A percentile compares a stretch with the other conserved stretches of the same genome.
These are phyloP conservation scores for Globisporangium emineosum DNA, from an alignment of 352 stramenopile species.

Conservation along the genomic window DNA sequence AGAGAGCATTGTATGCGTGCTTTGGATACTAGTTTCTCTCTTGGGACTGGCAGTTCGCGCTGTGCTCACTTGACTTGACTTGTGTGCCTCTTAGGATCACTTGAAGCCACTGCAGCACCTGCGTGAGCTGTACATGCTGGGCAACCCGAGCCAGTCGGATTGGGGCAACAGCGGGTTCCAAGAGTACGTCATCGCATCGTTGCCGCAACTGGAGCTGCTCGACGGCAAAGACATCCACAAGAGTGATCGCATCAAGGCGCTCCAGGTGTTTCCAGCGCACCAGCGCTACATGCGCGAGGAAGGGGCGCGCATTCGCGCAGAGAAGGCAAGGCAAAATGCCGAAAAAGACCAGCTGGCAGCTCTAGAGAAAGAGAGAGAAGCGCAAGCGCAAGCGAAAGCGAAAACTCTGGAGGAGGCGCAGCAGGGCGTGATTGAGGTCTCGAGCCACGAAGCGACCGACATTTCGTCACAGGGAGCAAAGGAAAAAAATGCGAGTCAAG, in stretches of 20 bases:
- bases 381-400: conserved; percentile 29
- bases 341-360: neutral
- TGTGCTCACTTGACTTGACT: neutral
- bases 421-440: conserved; percentile 37
- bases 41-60: neutral
- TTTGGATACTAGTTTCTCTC: neutral
- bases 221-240: conserved; percentile 90
- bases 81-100: conserved; percentile 39
- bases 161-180: conserved; percentile 64
- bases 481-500: conserved; percentile 13
- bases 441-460: conserved; percentile 31
- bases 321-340: conserved; percentile 22
- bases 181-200: conserved; percentile 81
- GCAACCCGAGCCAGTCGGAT: conserved; percentile 87
- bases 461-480: conserved; percentile 23
- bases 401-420: conserved; percentile 17
- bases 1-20: conserved; percentile 59
- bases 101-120: conserved; percentile 76
- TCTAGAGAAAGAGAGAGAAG: neutral
- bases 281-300: conserved; percentile 33
- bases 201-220: conserved; percentile 82
- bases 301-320: conserved; percentile 18
- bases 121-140: conserved; percentile 93
- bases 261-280: conserved; percentile 71
- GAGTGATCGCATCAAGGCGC: conserved; percentile 84